Conservation (phyloP, 352 stramenopile species). For the Phytopythium boreale region DNA sequence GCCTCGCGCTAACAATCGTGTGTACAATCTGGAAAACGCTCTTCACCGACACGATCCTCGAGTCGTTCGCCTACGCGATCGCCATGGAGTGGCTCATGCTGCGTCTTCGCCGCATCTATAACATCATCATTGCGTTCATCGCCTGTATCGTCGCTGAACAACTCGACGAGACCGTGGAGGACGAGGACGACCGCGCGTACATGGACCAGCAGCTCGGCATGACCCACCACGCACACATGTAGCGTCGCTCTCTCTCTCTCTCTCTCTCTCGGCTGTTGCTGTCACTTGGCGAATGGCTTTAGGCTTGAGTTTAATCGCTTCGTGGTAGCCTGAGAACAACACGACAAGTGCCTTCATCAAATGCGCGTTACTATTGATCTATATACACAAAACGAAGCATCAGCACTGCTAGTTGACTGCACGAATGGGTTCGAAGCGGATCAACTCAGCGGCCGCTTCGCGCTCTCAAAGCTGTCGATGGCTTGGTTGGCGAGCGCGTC, state of each 20-base stretch:
- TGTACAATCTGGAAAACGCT: conserved; percentile 54
- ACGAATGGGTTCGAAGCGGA: neutral
- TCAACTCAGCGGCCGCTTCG: neutral
- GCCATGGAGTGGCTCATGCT: conserved; percentile 50
- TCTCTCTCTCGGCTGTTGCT: neutral
- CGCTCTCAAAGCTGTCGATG: conserved; percentile 31
- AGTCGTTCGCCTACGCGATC: conserved; percentile 38
- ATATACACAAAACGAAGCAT: neutral
- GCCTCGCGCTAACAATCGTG: conserved; percentile 39
- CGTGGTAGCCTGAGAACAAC: neutral
- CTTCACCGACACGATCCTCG: conserved; percentile 35
- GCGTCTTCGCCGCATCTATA: conserved; percentile 56
- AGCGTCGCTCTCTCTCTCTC: neutral
- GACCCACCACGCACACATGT: conserved; percentile 8
- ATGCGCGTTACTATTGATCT: neutral
- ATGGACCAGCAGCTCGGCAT: conserved; percentile 38
- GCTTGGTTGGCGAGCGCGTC: conserved; percentile 68
- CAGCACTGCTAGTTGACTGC: too few species aligned
- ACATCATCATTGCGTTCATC: conserved; percentile 64
- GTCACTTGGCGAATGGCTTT: neutral
- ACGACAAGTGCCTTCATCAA: neutral
- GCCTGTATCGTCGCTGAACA: conserved; percentile 67
- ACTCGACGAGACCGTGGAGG: conserved; percentile 64
- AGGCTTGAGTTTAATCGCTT: too few species aligned
- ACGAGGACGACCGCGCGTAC: conserved; percentile 57